A percentile compares a stretch with the other conserved stretches of the same genome.
phyloP scores from a whole-genome alignment of 352 stramenopile genomes.

The Phytophthora constricta region DNA sequence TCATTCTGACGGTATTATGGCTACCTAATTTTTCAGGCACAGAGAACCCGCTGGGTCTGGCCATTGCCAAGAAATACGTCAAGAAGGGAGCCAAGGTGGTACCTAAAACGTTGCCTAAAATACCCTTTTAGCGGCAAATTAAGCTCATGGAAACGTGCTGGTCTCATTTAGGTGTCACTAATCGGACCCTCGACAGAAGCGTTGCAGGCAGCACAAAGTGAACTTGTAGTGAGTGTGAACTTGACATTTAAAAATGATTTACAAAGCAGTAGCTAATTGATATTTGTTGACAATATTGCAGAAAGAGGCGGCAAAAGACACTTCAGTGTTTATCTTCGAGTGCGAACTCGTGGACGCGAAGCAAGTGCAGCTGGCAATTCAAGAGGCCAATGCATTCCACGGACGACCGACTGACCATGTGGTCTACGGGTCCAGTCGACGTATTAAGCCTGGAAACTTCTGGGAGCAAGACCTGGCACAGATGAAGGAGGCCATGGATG shows the following conservation, averaged over 20 bases:
- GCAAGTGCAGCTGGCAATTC: constrained; percentile 48
- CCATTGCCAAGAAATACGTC: constrained; percentile 70
- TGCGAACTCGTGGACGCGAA: constrained; percentile 51
- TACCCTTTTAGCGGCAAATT: no score
- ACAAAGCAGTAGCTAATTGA: background rate
- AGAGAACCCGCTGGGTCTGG: constrained; percentile 54
- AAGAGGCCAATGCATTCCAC: constrained; percentile 64
- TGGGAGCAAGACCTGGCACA: constrained; percentile 57
- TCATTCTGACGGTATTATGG: background rate
- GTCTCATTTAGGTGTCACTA: constrained; percentile 53
- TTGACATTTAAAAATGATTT: background rate
- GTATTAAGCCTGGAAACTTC: constrained; percentile 46
- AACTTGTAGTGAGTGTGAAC: constrained; percentile 38
- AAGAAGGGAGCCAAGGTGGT: constrained; percentile 52
- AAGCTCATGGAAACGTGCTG: no score
- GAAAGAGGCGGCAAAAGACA: constrained; percentile 22
- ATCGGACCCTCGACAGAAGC: constrained; percentile 45
- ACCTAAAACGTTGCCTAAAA: no score
- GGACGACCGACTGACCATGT: constrained; percentile 65
- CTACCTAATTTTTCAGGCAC: constrained; percentile 24
- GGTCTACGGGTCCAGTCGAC: constrained; percentile 48
- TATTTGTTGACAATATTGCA: constrained; percentile 12
- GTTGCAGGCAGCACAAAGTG: constrained; percentile 42
- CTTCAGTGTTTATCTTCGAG: constrained; percentile 42
- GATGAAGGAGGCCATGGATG: constrained; percentile 54